Evolutionary conservation across 2,329 filamentous ascomycete genomes (phyloP), one percentile per base, ranked within the genome.

Genomic region (Fusarium sororula): DNA sequence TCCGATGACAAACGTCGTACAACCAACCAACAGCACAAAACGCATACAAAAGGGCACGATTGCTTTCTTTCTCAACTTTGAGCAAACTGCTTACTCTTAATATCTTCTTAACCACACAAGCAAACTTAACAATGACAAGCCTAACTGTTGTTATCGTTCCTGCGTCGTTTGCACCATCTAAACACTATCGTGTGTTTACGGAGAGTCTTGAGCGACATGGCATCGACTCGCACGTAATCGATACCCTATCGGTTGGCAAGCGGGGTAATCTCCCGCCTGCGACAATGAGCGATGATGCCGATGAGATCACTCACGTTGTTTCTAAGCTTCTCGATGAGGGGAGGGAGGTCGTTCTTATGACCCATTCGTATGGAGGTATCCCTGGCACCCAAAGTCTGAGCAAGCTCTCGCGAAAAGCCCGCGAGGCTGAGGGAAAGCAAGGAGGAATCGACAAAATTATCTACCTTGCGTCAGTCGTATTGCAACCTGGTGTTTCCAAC

Each of bases 321-420:
- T 41, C 42, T 6, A 58, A 44, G 9, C 57, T 73, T 13, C 26
- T 73, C 6, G 70, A 63, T 0, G 18, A 61, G 13, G 61, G 66
- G 0, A 57, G 63, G 15, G 28, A 48, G 6, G 71, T 73, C 4
- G 50, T 73, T 2, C 18, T 73, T 1, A 50, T 73, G 47, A 60
- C 66, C 18, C 70, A 73, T 38, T 73, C 71, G 1, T 73, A 73
- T 18, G 71, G 71, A 4, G 71, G 71, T 1, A 73, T 73, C 12
- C 61, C 66, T 7, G 70, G 57, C 6, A 73, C 71, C 1, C 58
- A 73, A 15, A 35, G 58, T n/a, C 57, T 73, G 0, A 38, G 50
- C 5, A 55, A 58, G 10, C 53, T 73, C 12, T 73, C 70, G 0
- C 47, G n/a, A 17, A 72, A 72, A 8, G 41, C 50, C 3, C 55